A percentile compares a stretch with the other conserved stretches of the same genome.
phyloP scores from a whole-genome alignment of 2,329 filamentous ascomycete genomes.

The Ceratocystis colombiana region DNA sequence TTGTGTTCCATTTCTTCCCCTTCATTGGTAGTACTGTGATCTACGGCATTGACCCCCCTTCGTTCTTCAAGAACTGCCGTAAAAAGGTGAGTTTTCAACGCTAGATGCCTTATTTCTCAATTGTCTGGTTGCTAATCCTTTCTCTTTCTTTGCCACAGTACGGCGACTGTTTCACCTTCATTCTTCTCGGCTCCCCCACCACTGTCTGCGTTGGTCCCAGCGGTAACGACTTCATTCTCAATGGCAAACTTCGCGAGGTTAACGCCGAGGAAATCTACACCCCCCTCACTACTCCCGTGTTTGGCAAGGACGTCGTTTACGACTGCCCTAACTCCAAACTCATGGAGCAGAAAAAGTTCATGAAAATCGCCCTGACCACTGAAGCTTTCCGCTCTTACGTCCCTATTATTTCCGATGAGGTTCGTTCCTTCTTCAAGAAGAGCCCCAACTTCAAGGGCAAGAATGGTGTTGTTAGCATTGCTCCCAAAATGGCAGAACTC shows the following conservation, averaged over 20 bases:
- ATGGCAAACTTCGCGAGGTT: slow-evolving; percentile 81
- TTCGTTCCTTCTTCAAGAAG: slow-evolving; percentile 60
- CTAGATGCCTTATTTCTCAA: no score
- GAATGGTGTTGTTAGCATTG: slow-evolving; percentile 60
- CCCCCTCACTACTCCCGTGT: slow-evolving; percentile 60
- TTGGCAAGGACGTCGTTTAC: slow-evolving; percentile 79
- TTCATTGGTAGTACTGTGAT: slow-evolving; percentile 82
- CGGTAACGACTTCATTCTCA: slow-evolving; percentile 85
- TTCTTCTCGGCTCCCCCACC: slow-evolving; percentile 79
- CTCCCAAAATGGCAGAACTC: slow-evolving; percentile 69
- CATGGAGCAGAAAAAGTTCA: slow-evolving; percentile 95
- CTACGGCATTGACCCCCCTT: slow-evolving; percentile 89
- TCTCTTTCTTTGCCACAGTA: slow-evolving; percentile 44
- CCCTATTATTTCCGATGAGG: slow-evolving; percentile 65
- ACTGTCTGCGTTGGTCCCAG: slow-evolving; percentile 73
- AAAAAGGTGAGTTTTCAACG: slow-evolving; percentile 52
- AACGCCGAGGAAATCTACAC: slow-evolving; percentile 86
- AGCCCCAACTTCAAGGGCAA: slow-evolving; percentile 56
- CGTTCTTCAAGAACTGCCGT: slow-evolving; percentile 68
- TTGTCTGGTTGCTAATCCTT: slow-evolving; percentile 4
- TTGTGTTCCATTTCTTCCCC: slow-evolving; percentile 74
- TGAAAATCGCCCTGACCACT: slow-evolving; percentile 69
- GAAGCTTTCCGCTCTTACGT: slow-evolving; percentile 68
- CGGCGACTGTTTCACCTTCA: slow-evolving; percentile 81
- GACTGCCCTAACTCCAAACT: slow-evolving; percentile 85